Base-by-base conservation (phyloP, 805 yeast genomes). In the Metschnikowia hibisci region DNA sequence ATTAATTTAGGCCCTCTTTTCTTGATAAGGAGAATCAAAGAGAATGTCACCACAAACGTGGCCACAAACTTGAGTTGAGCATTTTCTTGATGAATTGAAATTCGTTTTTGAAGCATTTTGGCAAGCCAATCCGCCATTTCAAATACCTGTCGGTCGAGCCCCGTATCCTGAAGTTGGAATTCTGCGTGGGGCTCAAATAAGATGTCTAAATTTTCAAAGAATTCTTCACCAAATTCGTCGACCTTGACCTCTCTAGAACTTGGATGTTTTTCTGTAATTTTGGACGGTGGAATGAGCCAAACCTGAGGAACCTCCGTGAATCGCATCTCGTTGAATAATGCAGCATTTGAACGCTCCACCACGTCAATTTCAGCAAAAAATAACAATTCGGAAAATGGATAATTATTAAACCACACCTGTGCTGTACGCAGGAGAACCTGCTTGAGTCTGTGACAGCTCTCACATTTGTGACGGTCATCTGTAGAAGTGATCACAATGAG, bases 251-350 rank as follows among this genome's bases (percentile, higher is more conserved):
- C 48, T 34, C 46, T 31, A 7, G 7, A 12, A 33, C 30, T 44
- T 20, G 43, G 8, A 22, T 46, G 47, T 18, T 56, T 59, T 4
- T 41, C 41, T 14, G 52, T 38, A 5, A 56, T 38, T 22, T 31
- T 29, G 15, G 61, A 55, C 3, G 80, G 84, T 3, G 89, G 88
- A 43, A 77, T 72, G 2, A 84, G 64, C 80, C 88, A 78, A n/a
- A 82, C 51, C 46, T 78, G 81, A 1, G 95, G 93, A 3, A 82
- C 78, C 2, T 77, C 64, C 3, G 61, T 61, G 43, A 84, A 54
- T 3, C 64, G 58, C 41, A 81, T 52, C 8, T 63, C 59, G 20
- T 63, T 56, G 46, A 77, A 74, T 18, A 74, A 53, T 3, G 58
- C 54, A 9, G 62, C 46, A 51, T 81, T 81, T 2, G 64, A 57